phyloP scores from a whole-genome alignment of 2,329 filamentous ascomycete species.

The Arthrobotrys pseudoclavata region DNA sequence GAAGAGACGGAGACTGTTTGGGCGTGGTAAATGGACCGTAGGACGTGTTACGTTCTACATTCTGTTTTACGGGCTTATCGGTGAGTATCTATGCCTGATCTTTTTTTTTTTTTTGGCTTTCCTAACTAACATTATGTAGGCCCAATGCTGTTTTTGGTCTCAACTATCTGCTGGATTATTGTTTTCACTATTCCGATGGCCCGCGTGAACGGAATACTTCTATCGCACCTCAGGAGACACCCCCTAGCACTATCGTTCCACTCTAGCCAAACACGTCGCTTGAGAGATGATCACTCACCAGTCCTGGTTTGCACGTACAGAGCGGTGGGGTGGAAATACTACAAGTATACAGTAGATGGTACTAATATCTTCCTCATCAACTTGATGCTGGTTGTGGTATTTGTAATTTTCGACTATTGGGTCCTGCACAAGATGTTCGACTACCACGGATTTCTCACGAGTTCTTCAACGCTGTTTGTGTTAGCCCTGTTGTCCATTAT shows the following conservation, averaged over 20 bases:
- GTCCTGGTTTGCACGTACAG: conserved; percentile 97
- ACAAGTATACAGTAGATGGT: conserved; percentile 98
- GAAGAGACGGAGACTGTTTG: conserved; percentile 88
- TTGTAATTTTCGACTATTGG: conserved; percentile 93
- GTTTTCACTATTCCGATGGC: conserved; percentile 99
- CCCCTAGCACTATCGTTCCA: conserved; percentile 94
- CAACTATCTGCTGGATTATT: conserved; percentile 91
- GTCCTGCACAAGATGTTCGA: conserved; percentile 70
- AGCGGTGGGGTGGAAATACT: conserved; percentile 93
- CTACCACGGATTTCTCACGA: conserved; percentile 77
- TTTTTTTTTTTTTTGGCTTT: neutral
- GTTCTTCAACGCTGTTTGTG: conserved; percentile 86
- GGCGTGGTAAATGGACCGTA: conserved; percentile 93
- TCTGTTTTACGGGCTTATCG: conserved; percentile 92
- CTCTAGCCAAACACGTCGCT: conserved; percentile 81
- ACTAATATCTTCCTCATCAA: conserved; percentile 99
- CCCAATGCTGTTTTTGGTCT: conserved; percentile 86
- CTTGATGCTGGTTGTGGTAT: conserved; percentile 90
- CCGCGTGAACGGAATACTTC: conserved; percentile 88
- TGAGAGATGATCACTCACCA: conserved; percentile 73
- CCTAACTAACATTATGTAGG: conserved; percentile 67
- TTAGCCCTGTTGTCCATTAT: conserved; percentile 92
- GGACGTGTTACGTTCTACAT: conserved; percentile 95
- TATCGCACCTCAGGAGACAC: conserved; percentile 91
- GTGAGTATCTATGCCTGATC: conserved; percentile 38